Conservation (phyloP, 2,329 filamentous ascomycete species). For the Penicillium sp. region DNA sequence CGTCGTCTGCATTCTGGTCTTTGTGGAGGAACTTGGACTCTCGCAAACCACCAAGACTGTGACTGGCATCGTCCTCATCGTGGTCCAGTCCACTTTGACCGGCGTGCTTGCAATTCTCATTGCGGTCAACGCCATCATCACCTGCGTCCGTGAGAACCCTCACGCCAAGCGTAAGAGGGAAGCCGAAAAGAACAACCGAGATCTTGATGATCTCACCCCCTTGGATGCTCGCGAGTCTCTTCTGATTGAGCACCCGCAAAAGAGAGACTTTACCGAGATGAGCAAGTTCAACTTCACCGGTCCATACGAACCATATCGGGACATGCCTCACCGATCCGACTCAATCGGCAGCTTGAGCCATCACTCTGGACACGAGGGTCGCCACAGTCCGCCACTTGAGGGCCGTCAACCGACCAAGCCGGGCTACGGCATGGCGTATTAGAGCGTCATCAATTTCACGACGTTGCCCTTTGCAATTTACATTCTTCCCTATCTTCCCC, state of each 20-base stretch:
- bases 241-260: conserved; percentile 62
- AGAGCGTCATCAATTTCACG: conserved; percentile 5
- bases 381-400: conserved; percentile 31
- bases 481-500: not conserved
- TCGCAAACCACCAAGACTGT: conserved; percentile 90
- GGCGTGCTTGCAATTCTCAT: conserved; percentile 83
- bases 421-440: conserved; percentile 37
- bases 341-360: conserved; percentile 29
- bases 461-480: conserved; percentile 5
- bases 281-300: conserved; percentile 42
- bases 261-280: conserved; percentile 34
- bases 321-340: conserved; percentile 28
- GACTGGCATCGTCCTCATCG: conserved; percentile 87
- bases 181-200: conserved; percentile 73
- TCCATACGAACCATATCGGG: conserved; percentile 42
- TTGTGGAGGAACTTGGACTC: conserved; percentile 89
- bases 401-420: conserved; percentile 29
- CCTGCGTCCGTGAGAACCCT: conserved; percentile 82
- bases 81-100: conserved; percentile 82
- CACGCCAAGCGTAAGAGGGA: conserved; percentile 86
- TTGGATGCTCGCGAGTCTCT: conserved; percentile 71
- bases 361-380: conserved; percentile 24
- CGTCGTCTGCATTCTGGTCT: conserved; percentile 83
- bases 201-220: conserved; percentile 79
- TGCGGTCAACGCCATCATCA: conserved; percentile 79